Evolutionary conservation across 164 flowering plant species (phyloP), one percentile per base, ranked within the genome.

Genomic region (Magnolia sinica): DNA sequence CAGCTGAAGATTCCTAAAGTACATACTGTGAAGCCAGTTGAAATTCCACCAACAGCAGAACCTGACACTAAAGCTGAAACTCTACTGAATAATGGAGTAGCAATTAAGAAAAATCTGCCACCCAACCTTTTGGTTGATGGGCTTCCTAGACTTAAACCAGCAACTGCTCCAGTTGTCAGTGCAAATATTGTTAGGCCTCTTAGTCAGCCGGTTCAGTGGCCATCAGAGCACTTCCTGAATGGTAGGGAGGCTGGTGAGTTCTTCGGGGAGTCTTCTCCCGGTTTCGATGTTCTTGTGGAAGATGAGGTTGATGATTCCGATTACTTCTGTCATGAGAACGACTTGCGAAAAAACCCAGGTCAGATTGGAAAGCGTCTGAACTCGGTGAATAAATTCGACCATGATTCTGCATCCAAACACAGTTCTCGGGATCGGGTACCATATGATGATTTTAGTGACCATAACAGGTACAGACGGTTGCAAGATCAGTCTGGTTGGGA

Each of bases 201-300:
- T 50, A 22, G 78, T 77, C 88, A 77, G 74, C 88, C 79, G 29
- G 45, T 79, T 76, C 78, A 79, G 68, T 77, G 72, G 3, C 50
- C 80, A 23, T 89, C 90, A 64, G 90, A 88, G 68, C 86, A 76
- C 51, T 78, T 78, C 51, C 91, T 80, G 70, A 86, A 85, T 84
- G 88, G 86, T 61, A 90, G 83, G 85, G 97, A 91, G 49, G 84
- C 83, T 66, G 94, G 88, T 76, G 98, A 93, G 68, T 78, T 80
- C 76, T 77, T 89, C 73, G 85, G 91, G 76, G 98, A 93, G 80
- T 87, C 93, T 5, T 91, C 97, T 82, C 97, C 98, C 79, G 98
- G 97, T 29, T 95, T 95, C 87, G 98, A 93, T 90, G 98, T 95
- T 78, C 97, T 95, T 75, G 97, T 91, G 55, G 98, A 91, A 79